Percentiles rank a stretch among this genome's conserved stretches.
These are phyloP conservation scores for Smallanthus sonchifolius DNA, from an alignment of 129 eudicot species.

Conservation along the genomic window DNA sequence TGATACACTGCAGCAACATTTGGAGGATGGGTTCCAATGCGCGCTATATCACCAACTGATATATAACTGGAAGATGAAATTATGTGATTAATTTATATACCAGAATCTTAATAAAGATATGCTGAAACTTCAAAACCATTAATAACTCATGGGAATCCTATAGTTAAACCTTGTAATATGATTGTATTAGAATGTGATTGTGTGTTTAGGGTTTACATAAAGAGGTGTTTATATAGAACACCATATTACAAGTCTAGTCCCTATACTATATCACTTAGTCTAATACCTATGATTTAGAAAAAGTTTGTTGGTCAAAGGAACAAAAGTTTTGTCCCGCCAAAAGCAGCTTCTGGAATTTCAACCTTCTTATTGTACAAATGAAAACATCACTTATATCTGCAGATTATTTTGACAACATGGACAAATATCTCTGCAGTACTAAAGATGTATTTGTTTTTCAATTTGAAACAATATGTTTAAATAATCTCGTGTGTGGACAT, in stretches of 20 bases:
- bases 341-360: conserved; percentile 3
- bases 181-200: no score
- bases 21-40: conserved; percentile 78
- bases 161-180: no score
- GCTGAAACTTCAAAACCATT: conserved; percentile 11
- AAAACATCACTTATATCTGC: neutral
- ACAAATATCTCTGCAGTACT: neutral
- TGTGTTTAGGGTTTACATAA: no score
- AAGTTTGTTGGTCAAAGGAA: neutral
- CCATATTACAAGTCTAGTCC: no score
- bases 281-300: no score
- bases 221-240: no score
- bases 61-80: conserved; percentile 51
- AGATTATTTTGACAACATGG: neutral
- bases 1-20: conserved; percentile 82
- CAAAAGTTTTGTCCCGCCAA: neutral
- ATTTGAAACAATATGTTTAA: neutral
- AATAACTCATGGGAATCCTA: neutral
- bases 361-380: neutral
- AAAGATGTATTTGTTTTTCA: neutral
- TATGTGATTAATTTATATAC: neutral
- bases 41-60: conserved; percentile 91
- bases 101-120: neutral
- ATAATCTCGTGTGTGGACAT: neutral
- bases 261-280: no score